Evolutionary conservation across 1,139 yeast genomes (phyloP).

Genomic region (Pichia sp.): DNA sequence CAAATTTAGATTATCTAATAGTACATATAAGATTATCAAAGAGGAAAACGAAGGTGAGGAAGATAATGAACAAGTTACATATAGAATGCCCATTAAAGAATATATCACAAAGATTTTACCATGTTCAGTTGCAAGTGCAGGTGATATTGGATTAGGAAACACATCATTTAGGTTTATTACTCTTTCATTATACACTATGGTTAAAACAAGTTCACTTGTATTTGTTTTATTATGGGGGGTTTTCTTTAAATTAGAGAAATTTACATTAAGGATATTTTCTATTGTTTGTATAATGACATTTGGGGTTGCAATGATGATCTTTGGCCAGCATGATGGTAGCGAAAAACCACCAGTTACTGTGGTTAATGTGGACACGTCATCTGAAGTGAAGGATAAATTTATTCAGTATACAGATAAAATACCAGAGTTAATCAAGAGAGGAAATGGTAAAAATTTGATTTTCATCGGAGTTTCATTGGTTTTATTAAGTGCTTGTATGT

Average conservation of each 20-base stretch:
- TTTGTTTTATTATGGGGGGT: slow-evolving; percentile 87
- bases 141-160: slow-evolving; percentile 91
- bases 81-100: slow-evolving; percentile 21
- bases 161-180: slow-evolving; percentile 74
- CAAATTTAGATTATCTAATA: slow-evolving; percentile 33
- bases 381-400: background rate
- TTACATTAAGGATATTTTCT: slow-evolving; percentile 55
- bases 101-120: slow-evolving; percentile 62
- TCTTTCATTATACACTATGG: slow-evolving; percentile 83
- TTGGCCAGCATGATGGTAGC: slow-evolving; percentile 30
- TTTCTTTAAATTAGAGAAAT: slow-evolving; percentile 65
- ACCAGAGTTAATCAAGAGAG: slow-evolving; percentile 1
- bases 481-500: slow-evolving; percentile 67
- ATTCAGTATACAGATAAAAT: background rate
- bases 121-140: slow-evolving; percentile 82
- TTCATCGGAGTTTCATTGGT: slow-evolving; percentile 66
- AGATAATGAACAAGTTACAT: slow-evolving; percentile 7
- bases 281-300: slow-evolving; percentile 73
- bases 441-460: slow-evolving; percentile 6
- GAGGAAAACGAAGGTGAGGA: background rate
- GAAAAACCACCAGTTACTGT: background rate
- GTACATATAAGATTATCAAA: slow-evolving; percentile 23
- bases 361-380: too few relatives aligned
- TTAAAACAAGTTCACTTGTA: slow-evolving; percentile 79
- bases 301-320: slow-evolving; percentile 84